phyloP scores from a whole-genome alignment of 805 yeast species.

The Brettanomyces custersianus region DNA sequence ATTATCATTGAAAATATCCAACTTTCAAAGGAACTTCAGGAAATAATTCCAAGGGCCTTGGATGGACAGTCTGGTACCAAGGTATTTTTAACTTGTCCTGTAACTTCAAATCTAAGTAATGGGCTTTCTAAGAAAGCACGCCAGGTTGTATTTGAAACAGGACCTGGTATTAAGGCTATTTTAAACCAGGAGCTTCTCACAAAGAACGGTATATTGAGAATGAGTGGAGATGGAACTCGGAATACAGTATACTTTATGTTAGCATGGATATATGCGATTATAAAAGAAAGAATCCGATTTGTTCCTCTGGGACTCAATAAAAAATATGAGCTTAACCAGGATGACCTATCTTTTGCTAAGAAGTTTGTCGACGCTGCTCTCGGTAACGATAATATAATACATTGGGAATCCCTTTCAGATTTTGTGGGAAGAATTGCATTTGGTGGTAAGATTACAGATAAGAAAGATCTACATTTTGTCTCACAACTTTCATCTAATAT shows the following conservation, averaged over 20 bases:
- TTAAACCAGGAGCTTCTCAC: slow-evolving; percentile 21
- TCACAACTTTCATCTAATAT: slow-evolving; percentile 25
- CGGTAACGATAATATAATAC: slow-evolving; percentile 24
- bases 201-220: slow-evolving; percentile 18
- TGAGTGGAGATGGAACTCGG: slow-evolving; percentile 7
- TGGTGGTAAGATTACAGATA: slow-evolving; percentile 52
- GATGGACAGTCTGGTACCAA: slow-evolving; percentile 21
- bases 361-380: slow-evolving; percentile 35
- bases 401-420: slow-evolving; percentile 44
- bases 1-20: slow-evolving; percentile 75
- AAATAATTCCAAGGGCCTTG: slow-evolving; percentile 39
- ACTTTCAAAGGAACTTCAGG: slow-evolving; percentile 58
- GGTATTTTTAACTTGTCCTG: slow-evolving; percentile 57
- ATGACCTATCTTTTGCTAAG: slow-evolving; percentile 52
- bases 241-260: slow-evolving; percentile 35
- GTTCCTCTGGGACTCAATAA: slow-evolving; percentile 56
- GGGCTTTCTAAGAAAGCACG: slow-evolving; percentile 47
- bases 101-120: slow-evolving; percentile 40
- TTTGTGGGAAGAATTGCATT: slow-evolving; percentile 49
- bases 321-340: slow-evolving; percentile 60
- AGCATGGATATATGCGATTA: slow-evolving; percentile 62
- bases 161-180: slow-evolving; percentile 47
- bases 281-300: slow-evolving; percentile 50
- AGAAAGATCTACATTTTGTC: slow-evolving; percentile 31
- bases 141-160: slow-evolving; percentile 51